Base-by-base conservation (phyloP, 2,329 filamentous ascomycete genomes). In the Bipolaris gigantea region DNA sequence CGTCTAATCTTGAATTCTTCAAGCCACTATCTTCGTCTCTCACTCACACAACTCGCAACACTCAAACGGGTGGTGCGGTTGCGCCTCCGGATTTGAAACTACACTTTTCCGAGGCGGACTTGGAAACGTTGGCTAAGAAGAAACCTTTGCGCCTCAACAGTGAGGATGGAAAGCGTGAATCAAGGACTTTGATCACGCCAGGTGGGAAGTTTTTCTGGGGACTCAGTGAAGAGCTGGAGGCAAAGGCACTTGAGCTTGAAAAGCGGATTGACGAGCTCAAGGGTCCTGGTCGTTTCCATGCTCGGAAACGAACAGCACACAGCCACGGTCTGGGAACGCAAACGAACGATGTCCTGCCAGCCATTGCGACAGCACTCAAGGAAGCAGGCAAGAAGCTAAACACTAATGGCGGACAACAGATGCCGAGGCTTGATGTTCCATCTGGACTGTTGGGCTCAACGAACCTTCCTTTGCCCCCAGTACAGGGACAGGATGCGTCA, bases 191-290 rank as follows among this genome's bases (percentile, higher is more conserved):
- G 61, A 84, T 92, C 48, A 92, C 89, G 0, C 88, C 89, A 0
- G 86, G 88, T 57, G 89, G 89, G 10, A 86, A 90, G 58, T 89
- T 88, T 68, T 79, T 93, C n/a, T 85, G 87, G 60, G 87, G 89
- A 53, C 75, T 94, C 49, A 85, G 81, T 1, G 75, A 81, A 4
- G 84, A 87, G 38, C 86, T 92, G 58, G 89, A 92, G 67, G 79
- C 86, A 32, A 81, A 82, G 4, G 92, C 89, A 61, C 77, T 93
- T 10, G 80, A 84, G 46, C 80, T 93, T 5, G 90, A 93, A 71
- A 77, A 80, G 41, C 62, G 67, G 11, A 72, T 75, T 23, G 69
- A 72, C 50, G 64, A 68, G 43, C 39, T 68, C 2, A 65, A 66
- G 42, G 65, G 69, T 8, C 56, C 60, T 15, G 60, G 66, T 21